Conservation (phyloP, 192 early-diverging fungal species). For the Podila epigama region DNA sequence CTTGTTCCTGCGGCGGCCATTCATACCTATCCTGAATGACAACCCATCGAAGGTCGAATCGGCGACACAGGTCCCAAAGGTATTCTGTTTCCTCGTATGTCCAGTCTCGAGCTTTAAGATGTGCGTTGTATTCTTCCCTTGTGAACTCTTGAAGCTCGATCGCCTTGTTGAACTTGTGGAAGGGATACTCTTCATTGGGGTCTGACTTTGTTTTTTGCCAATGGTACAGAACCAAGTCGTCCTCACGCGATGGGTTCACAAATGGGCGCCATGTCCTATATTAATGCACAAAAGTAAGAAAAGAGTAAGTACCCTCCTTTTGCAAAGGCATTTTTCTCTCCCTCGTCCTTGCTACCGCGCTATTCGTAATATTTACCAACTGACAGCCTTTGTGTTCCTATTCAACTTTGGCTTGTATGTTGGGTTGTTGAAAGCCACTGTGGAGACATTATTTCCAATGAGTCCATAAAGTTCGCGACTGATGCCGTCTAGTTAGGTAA, state of each 20-base stretch:
- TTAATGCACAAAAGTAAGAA: background rate
- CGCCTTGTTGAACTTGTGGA: constrained; percentile 79
- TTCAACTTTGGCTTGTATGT: constrained; percentile 77
- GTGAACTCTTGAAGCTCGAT: constrained; percentile 76
- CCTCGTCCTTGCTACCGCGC: no score
- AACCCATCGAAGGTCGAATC: constrained; percentile 85
- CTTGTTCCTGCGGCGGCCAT: constrained; percentile 49
- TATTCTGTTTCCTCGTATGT: constrained; percentile 87
- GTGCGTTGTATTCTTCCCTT: constrained; percentile 84
- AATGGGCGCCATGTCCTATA: constrained; percentile 74
- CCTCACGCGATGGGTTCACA: constrained; percentile 78
- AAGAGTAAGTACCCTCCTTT: background rate
- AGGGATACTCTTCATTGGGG: constrained; percentile 69
- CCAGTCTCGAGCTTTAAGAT: constrained; percentile 81
- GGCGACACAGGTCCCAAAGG: constrained; percentile 72
- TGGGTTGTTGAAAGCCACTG: constrained; percentile 65
- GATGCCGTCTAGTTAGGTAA: constrained; percentile 53
- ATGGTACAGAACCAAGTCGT: constrained; percentile 76
- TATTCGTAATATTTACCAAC: constrained; percentile 56
- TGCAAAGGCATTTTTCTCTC: no score
- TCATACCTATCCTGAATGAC: constrained; percentile 88
- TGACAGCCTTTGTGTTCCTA: constrained; percentile 67
- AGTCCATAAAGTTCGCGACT: constrained; percentile 69
- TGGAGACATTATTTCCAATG: constrained; percentile 71
- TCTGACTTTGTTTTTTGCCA: constrained; percentile 82